These are phyloP conservation scores for Venturia pyrina DNA, from an alignment of 2,329 filamentous ascomycete species.

Conservation along the genomic window DNA sequence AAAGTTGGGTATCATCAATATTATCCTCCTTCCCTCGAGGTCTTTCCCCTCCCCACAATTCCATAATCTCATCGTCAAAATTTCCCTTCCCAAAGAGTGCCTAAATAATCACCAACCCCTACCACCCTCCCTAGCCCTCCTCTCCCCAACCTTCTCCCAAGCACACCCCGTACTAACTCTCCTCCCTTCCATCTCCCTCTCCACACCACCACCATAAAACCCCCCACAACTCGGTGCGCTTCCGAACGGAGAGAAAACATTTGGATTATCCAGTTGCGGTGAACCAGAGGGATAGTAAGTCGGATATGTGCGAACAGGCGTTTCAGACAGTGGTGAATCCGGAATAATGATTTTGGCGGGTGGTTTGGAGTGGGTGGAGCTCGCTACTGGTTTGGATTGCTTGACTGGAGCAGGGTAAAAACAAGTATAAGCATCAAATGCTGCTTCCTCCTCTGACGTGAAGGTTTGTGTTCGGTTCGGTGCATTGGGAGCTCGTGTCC, in stretches of 20 bases:
- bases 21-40: neutral
- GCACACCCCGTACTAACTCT: neutral
- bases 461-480: neutral
- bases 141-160: conserved; percentile 2
- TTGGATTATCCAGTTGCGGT: neutral
- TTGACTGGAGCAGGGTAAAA: neutral
- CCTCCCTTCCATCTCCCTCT: neutral
- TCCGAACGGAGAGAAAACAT: neutral
- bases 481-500: neutral
- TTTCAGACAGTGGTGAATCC: neutral
- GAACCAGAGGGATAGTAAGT: neutral
- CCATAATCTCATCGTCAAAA: neutral
- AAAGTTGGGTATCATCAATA: neutral
- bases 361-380: neutral
- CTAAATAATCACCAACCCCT: neutral
- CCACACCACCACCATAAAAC: neutral
- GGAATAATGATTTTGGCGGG: neutral
- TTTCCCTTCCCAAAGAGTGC: neutral
- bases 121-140: neutral
- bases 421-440: too few relatives aligned
- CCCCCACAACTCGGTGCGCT: neutral
- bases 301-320: neutral
- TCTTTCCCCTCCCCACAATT: neutral
- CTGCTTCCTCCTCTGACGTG: too few relatives aligned
- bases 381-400: too few relatives aligned